These are phyloP conservation scores for Thermothielavioides terrestris DNA, from an alignment of 495 filamentous ascomycete species.

Conservation along the genomic window DNA sequence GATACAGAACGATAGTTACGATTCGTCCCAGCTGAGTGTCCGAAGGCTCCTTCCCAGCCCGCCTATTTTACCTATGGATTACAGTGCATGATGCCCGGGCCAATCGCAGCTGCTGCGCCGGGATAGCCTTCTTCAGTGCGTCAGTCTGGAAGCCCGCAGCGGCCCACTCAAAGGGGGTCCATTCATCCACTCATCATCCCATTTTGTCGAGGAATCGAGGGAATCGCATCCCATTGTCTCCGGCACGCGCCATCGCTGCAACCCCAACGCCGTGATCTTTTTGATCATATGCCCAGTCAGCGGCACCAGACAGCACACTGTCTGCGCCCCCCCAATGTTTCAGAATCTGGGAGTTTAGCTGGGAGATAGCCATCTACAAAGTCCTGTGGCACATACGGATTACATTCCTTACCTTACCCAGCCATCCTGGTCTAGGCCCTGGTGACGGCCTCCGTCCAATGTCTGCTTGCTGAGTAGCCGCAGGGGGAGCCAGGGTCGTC, in stretches of 20 bases:
- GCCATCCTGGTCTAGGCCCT: neutral
- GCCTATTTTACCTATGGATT: too few species aligned
- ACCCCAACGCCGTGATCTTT: neutral
- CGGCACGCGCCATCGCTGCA: constrained; percentile 3
- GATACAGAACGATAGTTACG: neutral
- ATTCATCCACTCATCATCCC: too few species aligned
- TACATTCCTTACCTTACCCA: too few species aligned
- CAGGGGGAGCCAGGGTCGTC: constrained; percentile 6
- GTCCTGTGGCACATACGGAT: too few species aligned
- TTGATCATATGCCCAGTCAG: constrained; percentile 6
- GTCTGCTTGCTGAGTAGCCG: constrained; percentile 19
- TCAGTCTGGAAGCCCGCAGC: neutral
- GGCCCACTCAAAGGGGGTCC: too few species aligned
- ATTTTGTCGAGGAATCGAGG: neutral
- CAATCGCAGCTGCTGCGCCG: neutral
- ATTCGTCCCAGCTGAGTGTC: neutral
- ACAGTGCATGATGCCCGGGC: neutral
- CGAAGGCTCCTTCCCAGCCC: constrained; percentile 7
- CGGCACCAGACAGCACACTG: neutral
- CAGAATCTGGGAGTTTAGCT: constrained; percentile 6
- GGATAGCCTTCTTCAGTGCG: neutral
- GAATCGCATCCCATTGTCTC: constrained; percentile 2
- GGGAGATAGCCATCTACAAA: constrained; percentile 3
- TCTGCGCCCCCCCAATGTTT: constrained; percentile 7
- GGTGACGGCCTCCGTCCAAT: too few species aligned